Percentiles rank a stretch among this genome's conserved stretches.
These are phyloP conservation scores for Calocybe cyanea DNA, from an alignment of 768 basidiomycete species.

Conservation along the genomic window DNA sequence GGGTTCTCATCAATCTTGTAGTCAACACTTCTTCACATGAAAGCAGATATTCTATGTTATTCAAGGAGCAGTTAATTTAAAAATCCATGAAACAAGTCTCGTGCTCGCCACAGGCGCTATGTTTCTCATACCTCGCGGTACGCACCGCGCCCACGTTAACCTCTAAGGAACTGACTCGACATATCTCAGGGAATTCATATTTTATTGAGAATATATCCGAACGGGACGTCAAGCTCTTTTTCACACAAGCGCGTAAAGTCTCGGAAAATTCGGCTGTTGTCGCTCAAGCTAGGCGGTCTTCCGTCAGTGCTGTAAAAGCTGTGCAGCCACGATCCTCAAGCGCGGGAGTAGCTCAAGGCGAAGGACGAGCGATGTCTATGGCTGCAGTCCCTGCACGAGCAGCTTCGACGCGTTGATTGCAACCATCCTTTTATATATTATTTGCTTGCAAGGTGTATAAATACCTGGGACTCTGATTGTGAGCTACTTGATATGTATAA, in stretches of 20 bases:
- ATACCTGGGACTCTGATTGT: too few relatives aligned
- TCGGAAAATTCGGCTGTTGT: constrained; percentile 10
- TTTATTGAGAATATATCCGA: constrained; percentile 85
- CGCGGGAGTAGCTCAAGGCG: constrained; percentile 6
- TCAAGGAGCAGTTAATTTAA: constrained; percentile 85
- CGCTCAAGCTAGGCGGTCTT: constrained; percentile 10
- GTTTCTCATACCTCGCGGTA: constrained; percentile 52
- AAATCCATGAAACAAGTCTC: constrained; percentile 74
- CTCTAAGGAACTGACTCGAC: not conserved
- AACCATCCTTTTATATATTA: too few relatives aligned
- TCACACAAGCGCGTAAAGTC: constrained; percentile 76
- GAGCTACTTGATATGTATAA: too few relatives aligned
- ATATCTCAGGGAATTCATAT: constrained; percentile 44
- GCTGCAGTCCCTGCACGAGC: constrained; percentile 11
- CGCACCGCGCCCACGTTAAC: too few relatives aligned
- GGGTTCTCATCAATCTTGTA: not conserved
- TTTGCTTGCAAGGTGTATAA: too few relatives aligned
- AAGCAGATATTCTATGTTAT: constrained; percentile 60
- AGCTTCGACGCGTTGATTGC: not conserved
- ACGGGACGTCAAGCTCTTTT: constrained; percentile 81
- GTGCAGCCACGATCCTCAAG: constrained; percentile 9
- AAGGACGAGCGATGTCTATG: constrained; percentile 8
- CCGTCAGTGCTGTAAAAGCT: constrained; percentile 2
- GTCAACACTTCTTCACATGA: too few relatives aligned
- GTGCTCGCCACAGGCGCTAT: constrained; percentile 63